A percentile compares a stretch with the other conserved stretches of the same genome.
phyloP scores from a whole-genome alignment of 495 filamentous ascomycete species.

The Jackrogersella minutella region DNA sequence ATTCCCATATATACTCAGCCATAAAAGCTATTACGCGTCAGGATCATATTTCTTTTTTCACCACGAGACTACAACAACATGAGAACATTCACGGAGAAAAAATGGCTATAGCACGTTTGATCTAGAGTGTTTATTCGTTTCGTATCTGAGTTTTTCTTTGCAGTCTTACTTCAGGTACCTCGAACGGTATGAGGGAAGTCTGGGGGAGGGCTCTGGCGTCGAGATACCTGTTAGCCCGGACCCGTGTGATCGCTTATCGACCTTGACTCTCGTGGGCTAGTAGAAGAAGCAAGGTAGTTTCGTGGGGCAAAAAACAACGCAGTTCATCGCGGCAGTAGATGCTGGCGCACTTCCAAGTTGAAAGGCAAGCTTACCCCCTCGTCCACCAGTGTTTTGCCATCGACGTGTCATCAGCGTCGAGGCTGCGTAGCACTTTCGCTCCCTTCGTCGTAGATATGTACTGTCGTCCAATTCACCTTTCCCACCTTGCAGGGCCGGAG shows the following conservation, averaged over 20 bases:
- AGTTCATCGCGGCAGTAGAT: background rate
- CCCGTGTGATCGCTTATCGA: background rate
- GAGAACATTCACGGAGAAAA: background rate
- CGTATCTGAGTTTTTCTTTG: conserved; percentile 11
- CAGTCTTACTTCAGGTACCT: background rate
- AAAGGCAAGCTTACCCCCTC: background rate
- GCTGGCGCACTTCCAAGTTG: background rate
- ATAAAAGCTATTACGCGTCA: no score
- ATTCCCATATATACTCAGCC: no score
- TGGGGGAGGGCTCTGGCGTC: no score
- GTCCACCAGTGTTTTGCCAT: background rate
- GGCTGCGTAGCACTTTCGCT: conserved; percentile 5
- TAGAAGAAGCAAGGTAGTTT: background rate
- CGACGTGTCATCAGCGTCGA: background rate
- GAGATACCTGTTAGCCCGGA: background rate
- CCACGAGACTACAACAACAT: background rate
- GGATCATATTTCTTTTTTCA: background rate
- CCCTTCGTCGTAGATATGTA: conserved; percentile 6
- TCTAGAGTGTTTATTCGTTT: conserved; percentile 5
- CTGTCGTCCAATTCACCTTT: conserved; percentile 4
- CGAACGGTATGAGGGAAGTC: no score
- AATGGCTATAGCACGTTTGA: no score
- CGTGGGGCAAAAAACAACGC: background rate
- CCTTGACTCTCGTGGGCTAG: background rate
- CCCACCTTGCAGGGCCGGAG: background rate